Evolutionary conservation across 176 grass and related monocot species (phyloP).

Genomic region (Avena sativa): DNA sequence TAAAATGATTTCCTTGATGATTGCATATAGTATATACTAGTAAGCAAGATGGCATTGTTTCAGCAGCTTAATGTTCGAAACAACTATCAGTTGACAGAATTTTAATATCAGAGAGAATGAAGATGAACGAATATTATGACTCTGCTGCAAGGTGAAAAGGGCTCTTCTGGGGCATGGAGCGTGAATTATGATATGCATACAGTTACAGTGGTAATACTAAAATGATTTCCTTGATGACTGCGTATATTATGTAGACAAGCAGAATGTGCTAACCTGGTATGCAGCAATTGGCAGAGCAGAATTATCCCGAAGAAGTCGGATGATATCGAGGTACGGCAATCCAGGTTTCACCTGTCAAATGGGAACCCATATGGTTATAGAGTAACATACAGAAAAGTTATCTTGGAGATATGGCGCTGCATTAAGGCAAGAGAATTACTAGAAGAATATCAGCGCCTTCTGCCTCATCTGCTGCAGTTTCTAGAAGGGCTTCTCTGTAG

Average conservation of each 20-base stretch:
- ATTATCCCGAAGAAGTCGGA: constrained; percentile 91
- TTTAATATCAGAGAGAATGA: no score
- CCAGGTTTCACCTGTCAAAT: constrained; percentile 89
- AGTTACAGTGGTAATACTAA: no score
- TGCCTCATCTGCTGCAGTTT: constrained; percentile 81
- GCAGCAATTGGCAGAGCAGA: constrained; percentile 94
- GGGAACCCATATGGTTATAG: constrained; percentile 10
- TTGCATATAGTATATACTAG: not conserved
- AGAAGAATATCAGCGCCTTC: constrained; percentile 96
- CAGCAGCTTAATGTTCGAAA: no score
- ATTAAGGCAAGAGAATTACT: constrained; percentile 50
- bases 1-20: not conserved
- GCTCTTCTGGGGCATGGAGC: no score
- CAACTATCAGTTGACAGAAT: no score
- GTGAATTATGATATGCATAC: no score
- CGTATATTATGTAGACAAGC: not conserved
- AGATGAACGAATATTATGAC: no score
- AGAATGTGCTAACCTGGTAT: constrained; percentile 74
- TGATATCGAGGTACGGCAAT: constrained; percentile 90
- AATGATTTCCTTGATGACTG: no score
- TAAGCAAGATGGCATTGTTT: no score
- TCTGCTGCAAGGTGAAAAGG: no score
- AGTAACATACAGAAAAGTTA: not conserved
- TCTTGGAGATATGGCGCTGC: not conserved
- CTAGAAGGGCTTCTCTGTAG: constrained; percentile 94